Evolutionary conservation across 176 grass and related monocot genomes (phyloP).

Genomic region (Echinochloa phyllopogon): DNA sequence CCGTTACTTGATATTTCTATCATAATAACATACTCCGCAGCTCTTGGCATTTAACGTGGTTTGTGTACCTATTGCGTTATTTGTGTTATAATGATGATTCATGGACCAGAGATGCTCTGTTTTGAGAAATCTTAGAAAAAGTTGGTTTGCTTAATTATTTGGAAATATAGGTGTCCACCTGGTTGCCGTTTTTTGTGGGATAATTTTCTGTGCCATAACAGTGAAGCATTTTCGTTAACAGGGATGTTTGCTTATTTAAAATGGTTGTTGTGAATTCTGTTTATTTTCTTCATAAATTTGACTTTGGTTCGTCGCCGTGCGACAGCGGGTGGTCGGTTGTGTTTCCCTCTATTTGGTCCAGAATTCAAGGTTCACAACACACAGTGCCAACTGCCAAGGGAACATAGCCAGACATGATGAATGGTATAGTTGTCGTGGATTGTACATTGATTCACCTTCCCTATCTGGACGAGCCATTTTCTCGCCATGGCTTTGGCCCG

Average conservation of each 20-base stretch:
- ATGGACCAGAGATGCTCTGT: neutral
- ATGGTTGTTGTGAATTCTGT: neutral
- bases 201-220: neutral
- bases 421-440: neutral
- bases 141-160: neutral
- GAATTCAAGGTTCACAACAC: neutral
- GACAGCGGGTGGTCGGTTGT: neutral
- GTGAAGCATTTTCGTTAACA: neutral
- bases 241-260: neutral
- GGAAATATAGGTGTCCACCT: neutral
- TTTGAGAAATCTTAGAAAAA: neutral
- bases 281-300: neutral
- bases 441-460: neutral
- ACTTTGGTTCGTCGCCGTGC: neutral
- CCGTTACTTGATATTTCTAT: neutral
- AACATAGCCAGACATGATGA: neutral
- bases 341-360: neutral
- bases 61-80: neutral
- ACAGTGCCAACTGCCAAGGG: neutral
- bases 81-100: neutral
- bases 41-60: neutral
- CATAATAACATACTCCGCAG: neutral
- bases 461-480: neutral
- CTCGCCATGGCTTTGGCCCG: neutral
- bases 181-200: neutral